phyloP scores from a whole-genome alignment of 768 basidiomycete genomes.

The Flagelloscypha sp. region DNA sequence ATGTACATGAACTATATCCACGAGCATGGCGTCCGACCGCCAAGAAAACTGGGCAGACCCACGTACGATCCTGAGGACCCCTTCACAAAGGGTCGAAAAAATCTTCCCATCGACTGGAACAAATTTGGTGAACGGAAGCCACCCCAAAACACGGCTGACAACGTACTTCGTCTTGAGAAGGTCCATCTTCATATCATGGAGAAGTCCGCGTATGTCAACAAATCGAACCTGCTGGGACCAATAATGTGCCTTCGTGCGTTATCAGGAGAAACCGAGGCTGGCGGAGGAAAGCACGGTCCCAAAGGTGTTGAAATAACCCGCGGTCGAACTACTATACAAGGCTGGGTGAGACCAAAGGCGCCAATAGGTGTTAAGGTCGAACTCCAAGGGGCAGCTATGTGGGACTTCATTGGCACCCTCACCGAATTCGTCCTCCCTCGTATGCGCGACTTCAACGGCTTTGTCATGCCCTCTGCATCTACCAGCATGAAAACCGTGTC shows the following conservation, averaged over 20 bases:
- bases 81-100: conserved; percentile 71
- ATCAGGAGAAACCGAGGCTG: conserved; percentile 71
- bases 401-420: conserved; percentile 82
- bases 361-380: conserved; percentile 88
- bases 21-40: conserved; percentile 43
- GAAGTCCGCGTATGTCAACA: conserved; percentile 68
- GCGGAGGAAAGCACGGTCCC: conserved; percentile 60
- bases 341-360: conserved; percentile 78
- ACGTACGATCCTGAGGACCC: conserved; percentile 73
- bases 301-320: conserved; percentile 74
- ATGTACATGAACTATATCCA: conserved; percentile 95
- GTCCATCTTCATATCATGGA: conserved; percentile 84
- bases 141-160: conserved; percentile 57
- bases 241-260: conserved; percentile 84
- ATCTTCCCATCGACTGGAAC: conserved; percentile 58
- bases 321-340: conserved; percentile 59
- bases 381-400: conserved; percentile 87
- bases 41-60: conserved; percentile 51
- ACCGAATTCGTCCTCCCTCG: conserved; percentile 95
- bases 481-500: conserved; percentile 65
- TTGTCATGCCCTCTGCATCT: conserved; percentile 69
- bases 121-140: conserved; percentile 60
- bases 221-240: conserved; percentile 68
- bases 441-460: conserved; percentile 80
- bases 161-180: conserved; percentile 69